Evolutionary conservation across 2,329 filamentous ascomycete genomes (phyloP), one percentile per base, ranked within the genome.

Genomic region (Biscogniauxia sp.): DNA sequence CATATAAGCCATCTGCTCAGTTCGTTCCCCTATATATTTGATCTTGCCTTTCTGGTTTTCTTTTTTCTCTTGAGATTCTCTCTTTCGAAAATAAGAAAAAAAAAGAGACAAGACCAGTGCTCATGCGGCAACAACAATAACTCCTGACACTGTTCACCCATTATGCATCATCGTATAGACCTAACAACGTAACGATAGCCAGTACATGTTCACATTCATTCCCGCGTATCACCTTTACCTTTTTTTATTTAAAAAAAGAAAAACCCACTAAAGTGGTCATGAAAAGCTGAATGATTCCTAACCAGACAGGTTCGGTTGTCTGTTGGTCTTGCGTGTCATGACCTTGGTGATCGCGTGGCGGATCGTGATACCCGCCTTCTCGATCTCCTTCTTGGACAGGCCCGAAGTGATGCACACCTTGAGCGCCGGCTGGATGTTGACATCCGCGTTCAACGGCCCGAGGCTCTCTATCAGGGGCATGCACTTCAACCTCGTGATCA

Each of bases 291-390:
- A 60, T 25, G 61, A 54, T 55, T 61, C 64, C 67, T 70, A 77
- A 62, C 70, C 70, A 64, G 72, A 73, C 62, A 75, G 66, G 11
- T 76, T 74, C 41, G 80, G 71, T 67, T 80, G 80, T 63, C 77
- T 78, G 71, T 79, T 86, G 26, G 80, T 76, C 74, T 87, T 88
- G 63, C 84, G 80, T 20, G 84, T 86, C 83, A 99, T 87, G 63
- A 98, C 87, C 79, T 97, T 97, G 56, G 93, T 96, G 67, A 98
- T 91, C 15, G 95, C 94, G 77, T 97, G 93, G 62, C 94, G 84
- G 67, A 99, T 93, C 9, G 86, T 88, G 7, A 89, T 87, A 15
- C 93, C 95, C 0, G 95, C 92, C 80, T 96, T 97, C 79, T 99
- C 96, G 58, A 93, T 90, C 75, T 99, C 95, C 79, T 96, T 97